phyloP scores from a whole-genome alignment of 2,329 filamentous ascomycete species.

The Alternaria solani region DNA sequence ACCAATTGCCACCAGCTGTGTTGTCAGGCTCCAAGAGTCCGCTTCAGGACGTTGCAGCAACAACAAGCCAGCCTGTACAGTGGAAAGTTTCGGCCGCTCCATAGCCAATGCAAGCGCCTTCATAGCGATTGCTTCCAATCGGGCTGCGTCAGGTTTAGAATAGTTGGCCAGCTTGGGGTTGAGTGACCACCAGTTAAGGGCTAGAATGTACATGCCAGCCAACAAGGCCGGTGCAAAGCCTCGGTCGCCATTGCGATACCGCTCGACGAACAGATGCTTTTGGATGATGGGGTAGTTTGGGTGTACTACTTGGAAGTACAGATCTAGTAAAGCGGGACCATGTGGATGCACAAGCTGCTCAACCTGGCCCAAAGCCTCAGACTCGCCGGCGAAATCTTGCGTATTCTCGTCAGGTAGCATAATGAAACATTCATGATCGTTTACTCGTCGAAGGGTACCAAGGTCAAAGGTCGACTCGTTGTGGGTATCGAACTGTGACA shows the following conservation, averaged over 20 bases:
- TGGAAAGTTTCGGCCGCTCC: slow-evolving; percentile 81
- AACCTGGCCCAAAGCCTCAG: slow-evolving; percentile 73
- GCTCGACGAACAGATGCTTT: slow-evolving; percentile 80
- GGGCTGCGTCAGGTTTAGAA: slow-evolving; percentile 74
- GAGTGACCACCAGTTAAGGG: slow-evolving; percentile 87
- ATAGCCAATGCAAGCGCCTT: slow-evolving; percentile 78
- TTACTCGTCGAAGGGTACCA: slow-evolving; percentile 73
- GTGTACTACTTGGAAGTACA: slow-evolving; percentile 84
- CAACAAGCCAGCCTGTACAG: slow-evolving; percentile 78
- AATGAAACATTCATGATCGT: slow-evolving; percentile 79
- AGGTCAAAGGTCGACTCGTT: slow-evolving; percentile 78
- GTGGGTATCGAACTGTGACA: slow-evolving; percentile 80
- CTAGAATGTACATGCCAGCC: slow-evolving; percentile 83
- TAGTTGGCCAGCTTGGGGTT: slow-evolving; percentile 70
- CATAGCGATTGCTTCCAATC: slow-evolving; percentile 77
- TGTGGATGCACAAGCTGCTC: slow-evolving; percentile 79
- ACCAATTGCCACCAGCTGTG: slow-evolving; percentile 83
- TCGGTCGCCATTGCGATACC: slow-evolving; percentile 74
- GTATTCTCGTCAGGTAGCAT: slow-evolving; percentile 79
- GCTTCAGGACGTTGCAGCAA: slow-evolving; percentile 78
- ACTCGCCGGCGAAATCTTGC: slow-evolving; percentile 73
- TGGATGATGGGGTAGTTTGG: slow-evolving; percentile 84
- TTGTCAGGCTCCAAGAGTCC: slow-evolving; percentile 84
- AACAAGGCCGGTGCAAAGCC: slow-evolving; percentile 80
- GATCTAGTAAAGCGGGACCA: slow-evolving; percentile 77